A percentile compares a stretch with the other conserved stretches of the same genome.
Conservation (phyloP, 176 grass and related monocot species). For the Hyparrhenia diplandra region DNA sequence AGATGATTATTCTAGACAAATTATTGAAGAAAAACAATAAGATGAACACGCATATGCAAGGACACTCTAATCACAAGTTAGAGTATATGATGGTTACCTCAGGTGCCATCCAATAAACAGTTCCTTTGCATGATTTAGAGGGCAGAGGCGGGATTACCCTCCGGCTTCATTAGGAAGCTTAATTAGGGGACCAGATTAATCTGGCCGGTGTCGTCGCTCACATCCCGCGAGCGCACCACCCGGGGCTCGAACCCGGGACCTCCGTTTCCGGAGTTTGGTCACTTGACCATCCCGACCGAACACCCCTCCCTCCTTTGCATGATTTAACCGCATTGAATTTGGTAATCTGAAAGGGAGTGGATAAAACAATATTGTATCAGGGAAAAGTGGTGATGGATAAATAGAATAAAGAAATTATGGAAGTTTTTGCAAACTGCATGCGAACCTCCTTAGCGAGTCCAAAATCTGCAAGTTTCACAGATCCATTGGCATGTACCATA, state of each 20-base stretch:
- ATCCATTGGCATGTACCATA: slow-evolving; percentile 86
- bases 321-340: slow-evolving; percentile 64
- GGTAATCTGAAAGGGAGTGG: slow-evolving; percentile 49
- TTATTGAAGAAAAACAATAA: background rate
- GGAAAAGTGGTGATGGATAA: background rate
- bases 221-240: too few relatives aligned
- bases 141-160: too few relatives aligned
- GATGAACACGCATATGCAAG: background rate
- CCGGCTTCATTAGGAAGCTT: too few relatives aligned
- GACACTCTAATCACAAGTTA: background rate
- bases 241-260: too few relatives aligned
- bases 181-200: too few relatives aligned
- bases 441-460: slow-evolving; percentile 86
- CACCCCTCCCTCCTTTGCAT: slow-evolving; percentile 36
- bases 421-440: too few relatives aligned
- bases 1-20: slow-evolving; percentile 4
- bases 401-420: slow-evolving; percentile 10
- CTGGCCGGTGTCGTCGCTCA: too few relatives aligned
- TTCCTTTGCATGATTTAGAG: slow-evolving; percentile 34
- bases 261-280: too few relatives aligned
- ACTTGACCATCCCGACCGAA: too few relatives aligned
- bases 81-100: slow-evolving; percentile 51
- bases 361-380: slow-evolving; percentile 13
- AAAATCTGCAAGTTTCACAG: slow-evolving; percentile 94
- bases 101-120: slow-evolving; percentile 97